Evolutionary conservation across 148 eudicot genomes (phyloP), one percentile per base, ranked within the genome.

Genomic region (Pouteria glomerata): DNA sequence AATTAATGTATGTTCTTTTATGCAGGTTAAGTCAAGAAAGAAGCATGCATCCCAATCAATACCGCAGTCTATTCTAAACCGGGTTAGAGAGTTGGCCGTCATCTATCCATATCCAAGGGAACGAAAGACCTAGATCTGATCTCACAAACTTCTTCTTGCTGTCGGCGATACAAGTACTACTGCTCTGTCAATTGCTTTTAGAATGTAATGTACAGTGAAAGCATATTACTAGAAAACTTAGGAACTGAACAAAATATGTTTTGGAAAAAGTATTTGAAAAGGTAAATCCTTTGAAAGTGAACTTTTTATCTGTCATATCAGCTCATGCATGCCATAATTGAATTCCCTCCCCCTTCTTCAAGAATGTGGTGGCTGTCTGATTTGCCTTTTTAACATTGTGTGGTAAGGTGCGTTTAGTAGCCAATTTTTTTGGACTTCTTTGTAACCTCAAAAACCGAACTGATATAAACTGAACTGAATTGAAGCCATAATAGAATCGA

Each of bases 31-130:
- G 42, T 34, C 30, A 23, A 76, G 34, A 55, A 71, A 31, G 37
- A 72, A 30, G 68, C 74, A 63, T 55, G n/a, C 57, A 56, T 63
- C 74, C 10, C 53, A 69, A 42, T 35, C 51, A 52, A 53, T 76
- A 63, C 74, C 79, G 14, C 57, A 29, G 64, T 56, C 70, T 12
- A 70, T 76, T 42, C 61, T 76, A 45, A 74, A 18, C 37, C 79
- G 70, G 3, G 74, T 76, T 23, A 76, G 61, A 70, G 74, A 76
- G 57, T 63, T 76, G 65, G 70, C 79, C 63, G 68, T 45, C 24
- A 70, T 70, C 45, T 19, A 70, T 64, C 74, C 69, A 15, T 63
- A 52, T 57, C 79, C 73, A 3, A 47, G 78, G 57, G 71, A 45
- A 15, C 56, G 60, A 62, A 63, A 63, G 53, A 29, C 48, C n/a